These are phyloP conservation scores for Laburnicola sp. DNA, from an alignment of 2,329 filamentous ascomycete genomes.

Conservation along the genomic window DNA sequence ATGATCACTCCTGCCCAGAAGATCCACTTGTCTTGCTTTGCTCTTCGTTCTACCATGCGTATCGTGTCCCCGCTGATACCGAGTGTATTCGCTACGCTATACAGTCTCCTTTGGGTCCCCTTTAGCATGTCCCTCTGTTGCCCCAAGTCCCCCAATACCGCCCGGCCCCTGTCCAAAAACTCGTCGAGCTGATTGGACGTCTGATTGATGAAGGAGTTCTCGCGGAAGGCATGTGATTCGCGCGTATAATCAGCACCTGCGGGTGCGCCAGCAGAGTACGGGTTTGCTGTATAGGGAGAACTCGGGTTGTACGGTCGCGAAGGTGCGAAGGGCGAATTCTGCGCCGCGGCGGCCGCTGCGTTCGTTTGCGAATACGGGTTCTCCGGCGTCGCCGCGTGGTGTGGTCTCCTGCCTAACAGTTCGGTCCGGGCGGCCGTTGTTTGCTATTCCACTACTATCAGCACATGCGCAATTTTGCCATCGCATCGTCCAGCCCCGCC, in stretches of 20 bases:
- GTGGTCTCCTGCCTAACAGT: slow-evolving; percentile 81
- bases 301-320: slow-evolving; percentile 31
- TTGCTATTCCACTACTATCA: slow-evolving; percentile 44
- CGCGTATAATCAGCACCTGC: slow-evolving; percentile 61
- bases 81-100: slow-evolving; percentile 90
- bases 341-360: slow-evolving; percentile 20
- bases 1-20: slow-evolving; percentile 84
- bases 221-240: slow-evolving; percentile 81
- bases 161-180: slow-evolving; percentile 87
- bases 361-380: slow-evolving; percentile 74
- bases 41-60: slow-evolving; percentile 89
- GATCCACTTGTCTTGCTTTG: slow-evolving; percentile 97
- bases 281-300: slow-evolving; percentile 46
- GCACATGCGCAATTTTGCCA: slow-evolving; percentile 8
- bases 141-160: slow-evolving; percentile 84
- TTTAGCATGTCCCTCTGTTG: slow-evolving; percentile 94
- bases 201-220: slow-evolving; percentile 82
- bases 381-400: slow-evolving; percentile 78
- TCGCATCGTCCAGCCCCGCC: background rate
- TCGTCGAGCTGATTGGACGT: slow-evolving; percentile 89
- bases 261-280: slow-evolving; percentile 43
- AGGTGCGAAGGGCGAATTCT: slow-evolving; percentile 37
- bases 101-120: slow-evolving; percentile 86
- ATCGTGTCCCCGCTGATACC: slow-evolving; percentile 96
- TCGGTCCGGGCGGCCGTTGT: slow-evolving; percentile 73